Base-by-base conservation (phyloP, 768 basidiomycete species). In the Leccinum ochraceum region DNA sequence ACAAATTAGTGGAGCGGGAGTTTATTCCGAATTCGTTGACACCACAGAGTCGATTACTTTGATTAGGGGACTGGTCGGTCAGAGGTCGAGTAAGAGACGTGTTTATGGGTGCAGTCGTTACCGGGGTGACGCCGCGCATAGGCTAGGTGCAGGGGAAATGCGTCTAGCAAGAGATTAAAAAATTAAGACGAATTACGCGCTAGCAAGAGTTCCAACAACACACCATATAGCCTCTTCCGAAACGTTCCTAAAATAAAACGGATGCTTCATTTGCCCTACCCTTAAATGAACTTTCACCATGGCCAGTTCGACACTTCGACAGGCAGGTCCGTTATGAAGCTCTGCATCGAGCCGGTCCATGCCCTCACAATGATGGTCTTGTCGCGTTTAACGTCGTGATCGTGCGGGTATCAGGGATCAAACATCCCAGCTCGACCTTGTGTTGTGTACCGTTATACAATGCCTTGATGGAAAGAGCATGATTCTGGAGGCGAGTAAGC, bases 271-370 rank as follows among this genome's bases (percentile, higher is more conserved):
- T 52, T 32, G n/a, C 14, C 9, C 24, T 34, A n/a, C 42, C 16
- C 24, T 28, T 14, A 28, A 13, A 76, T 86, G 30, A 32, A 10
- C 30, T 3, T 32, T 50, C 62, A 89, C 91, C 88, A 83, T 66
- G 89, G 89, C 92, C 92, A 94, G 66, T 93, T 93, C 6, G 92
- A 92, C 36, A 94, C 79, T 51, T 90, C 86, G 17, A 94, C 81
- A 17, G 92, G 92, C 28, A 94, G 75, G 28, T 92, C 89, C 79
- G 92, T 83, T n/a, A 81, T 76, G 16, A 93, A 67, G 37, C 85
- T 83, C 52, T 82, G 77, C 66, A 85, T 85, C 5, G 83, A 83
- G 39, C 87, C 90, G 76, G 92, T 83, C 53, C 90, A 80, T 1
- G 92, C 93, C 72, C 86, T 90, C 58, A 94, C 87, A 36, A 79